A percentile compares a stretch with the other conserved stretches of the same genome.
These are phyloP conservation scores for Diaporthe sp. DNA, from an alignment of 2,329 filamentous ascomycete genomes.

Conservation along the genomic window DNA sequence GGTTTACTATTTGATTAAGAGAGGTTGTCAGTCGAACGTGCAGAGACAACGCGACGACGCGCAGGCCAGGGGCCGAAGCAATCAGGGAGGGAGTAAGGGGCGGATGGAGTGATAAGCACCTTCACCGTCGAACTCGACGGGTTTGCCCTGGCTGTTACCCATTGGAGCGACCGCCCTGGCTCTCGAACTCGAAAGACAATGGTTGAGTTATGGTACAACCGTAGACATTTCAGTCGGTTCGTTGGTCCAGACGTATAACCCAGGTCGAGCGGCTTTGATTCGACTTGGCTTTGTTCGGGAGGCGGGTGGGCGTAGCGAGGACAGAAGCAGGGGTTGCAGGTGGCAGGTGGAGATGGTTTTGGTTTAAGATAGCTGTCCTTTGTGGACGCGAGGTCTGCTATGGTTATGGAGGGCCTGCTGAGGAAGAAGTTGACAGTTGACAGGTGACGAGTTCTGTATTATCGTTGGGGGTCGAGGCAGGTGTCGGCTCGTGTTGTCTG, in stretches of 20 bases:
- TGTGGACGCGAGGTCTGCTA: constrained; percentile 3
- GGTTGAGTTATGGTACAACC: constrained; percentile 33
- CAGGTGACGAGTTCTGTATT: background rate
- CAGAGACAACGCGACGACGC: constrained; percentile 38
- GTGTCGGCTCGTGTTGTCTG: constrained; percentile 31
- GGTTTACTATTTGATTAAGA: constrained; percentile 76
- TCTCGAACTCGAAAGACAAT: constrained; percentile 37
- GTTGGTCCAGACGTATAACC: constrained; percentile 24
- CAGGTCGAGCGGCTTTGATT: constrained; percentile 37
- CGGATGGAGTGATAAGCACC: constrained; percentile 67
- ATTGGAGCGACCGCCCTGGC: constrained; percentile 62
- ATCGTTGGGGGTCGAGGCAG: constrained; percentile 29
- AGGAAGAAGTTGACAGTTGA: constrained; percentile 16
- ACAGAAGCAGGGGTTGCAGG: constrained; percentile 21
- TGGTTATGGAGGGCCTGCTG: background rate
- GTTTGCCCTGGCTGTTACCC: constrained; percentile 97
- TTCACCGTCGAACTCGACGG: constrained; percentile 92
- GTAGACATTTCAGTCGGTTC: constrained; percentile 35
- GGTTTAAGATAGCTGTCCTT: constrained; percentile 26
- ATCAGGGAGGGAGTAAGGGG: background rate
- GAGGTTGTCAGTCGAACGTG: constrained; percentile 33
- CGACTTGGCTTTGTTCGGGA: constrained; percentile 34
- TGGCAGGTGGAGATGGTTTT: constrained; percentile 25
- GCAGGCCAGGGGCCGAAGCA: constrained; percentile 20
- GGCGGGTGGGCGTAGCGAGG: constrained; percentile 12